Evolutionary conservation across 2,329 filamentous ascomycete genomes (phyloP), one percentile per base, ranked within the genome.

Genomic region (Aureobasidium sp.): DNA sequence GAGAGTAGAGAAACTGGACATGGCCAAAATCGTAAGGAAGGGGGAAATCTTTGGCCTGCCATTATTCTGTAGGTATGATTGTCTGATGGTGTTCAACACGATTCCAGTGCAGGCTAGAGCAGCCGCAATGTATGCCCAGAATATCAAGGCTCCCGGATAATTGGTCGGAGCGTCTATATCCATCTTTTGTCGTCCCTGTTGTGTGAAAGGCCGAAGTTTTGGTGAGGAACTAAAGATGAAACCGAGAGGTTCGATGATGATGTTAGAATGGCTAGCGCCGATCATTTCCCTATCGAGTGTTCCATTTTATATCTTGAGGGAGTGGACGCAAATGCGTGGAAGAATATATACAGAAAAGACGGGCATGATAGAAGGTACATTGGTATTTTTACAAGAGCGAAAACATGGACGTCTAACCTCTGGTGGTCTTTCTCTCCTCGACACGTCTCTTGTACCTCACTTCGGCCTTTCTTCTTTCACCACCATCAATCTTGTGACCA

Each of bases 401-500:
- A 46, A 37, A 46, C 8, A 40, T 40, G 27, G 23, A 35, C 15
- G 35, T 40, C n/a, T 54, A 71, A 64, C 68, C 67, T 58, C 77
- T 79, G 69, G 80, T 81, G 65, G 89, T 90, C 74, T 86, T 89
- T 66, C 89, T 86, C 77, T 92, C 89, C 37, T 85, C 85, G 55
- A 88, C 85, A 65, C 87, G 83, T 77, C 85, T 87, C 85, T 95
- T 96, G 68, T 92, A 90, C 68, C 89, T 82, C 57, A 96, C 86
- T 77, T 95, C 87, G 17, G 88, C 89, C 73, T 83, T 85, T 74
- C 94, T 84, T 73, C 94, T 86, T 80, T 99, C 94, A 80, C 94
- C 94, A 70, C 94, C 94, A 75, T 97, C 92, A 66, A 99, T 86
- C 85, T 97, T 97, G 69, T 85, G 84, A 29, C 94, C 93, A 68